Evolutionary conservation across 2,329 filamentous ascomycete genomes (phyloP), one percentile per base, ranked within the genome.

Genomic region (Cladosporium phlei): DNA sequence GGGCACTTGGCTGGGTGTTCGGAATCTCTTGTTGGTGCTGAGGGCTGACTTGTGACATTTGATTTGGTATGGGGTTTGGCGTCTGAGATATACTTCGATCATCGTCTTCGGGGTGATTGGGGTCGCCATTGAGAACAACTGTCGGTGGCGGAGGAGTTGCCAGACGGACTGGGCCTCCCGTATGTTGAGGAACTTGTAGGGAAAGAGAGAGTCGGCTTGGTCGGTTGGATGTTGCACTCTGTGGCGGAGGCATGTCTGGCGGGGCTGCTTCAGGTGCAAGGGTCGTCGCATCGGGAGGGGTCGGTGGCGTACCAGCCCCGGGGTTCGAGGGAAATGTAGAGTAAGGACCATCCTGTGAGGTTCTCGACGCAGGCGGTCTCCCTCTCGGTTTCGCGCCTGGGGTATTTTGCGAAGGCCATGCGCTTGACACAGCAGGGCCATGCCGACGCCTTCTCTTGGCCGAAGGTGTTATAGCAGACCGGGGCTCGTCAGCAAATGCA

Each of bases 341-440:
- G 54, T 82, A 86, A 1, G 84, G 80, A 0, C 80, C 80, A 52
- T 86, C 81, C 11, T 79, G 74, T 0, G n/a, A 74, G 77, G 56
- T 84, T 86, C 47, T 82, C 16, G 46, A 48, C 16, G 38, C 85
- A 0, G 88, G 87, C 32, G 90, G 90, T 49, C 90, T 75, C 5
- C 90, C 89, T 54, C 89, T 75, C 11, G 85, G 75, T 63, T 90
- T 94, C 2, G 84, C 83, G 4, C 75, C 79, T 1, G 78, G 80
- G 73, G 29, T 75, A 72, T 12, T 78, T 78, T 49, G 77, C 79
- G 52, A 80, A 80, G 46, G 81, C 90, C 90, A 96, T 1, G 90
- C 90, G 8, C 89, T 95, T 1, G 89, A 95, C 0, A 95, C 88
- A 5, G 87, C 88, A 0, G 88, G 86, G 0, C 89, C 89, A 62